These are phyloP conservation scores for Fremontodendron californicum DNA, from an alignment of 345 rosid species.

Conservation along the genomic window DNA sequence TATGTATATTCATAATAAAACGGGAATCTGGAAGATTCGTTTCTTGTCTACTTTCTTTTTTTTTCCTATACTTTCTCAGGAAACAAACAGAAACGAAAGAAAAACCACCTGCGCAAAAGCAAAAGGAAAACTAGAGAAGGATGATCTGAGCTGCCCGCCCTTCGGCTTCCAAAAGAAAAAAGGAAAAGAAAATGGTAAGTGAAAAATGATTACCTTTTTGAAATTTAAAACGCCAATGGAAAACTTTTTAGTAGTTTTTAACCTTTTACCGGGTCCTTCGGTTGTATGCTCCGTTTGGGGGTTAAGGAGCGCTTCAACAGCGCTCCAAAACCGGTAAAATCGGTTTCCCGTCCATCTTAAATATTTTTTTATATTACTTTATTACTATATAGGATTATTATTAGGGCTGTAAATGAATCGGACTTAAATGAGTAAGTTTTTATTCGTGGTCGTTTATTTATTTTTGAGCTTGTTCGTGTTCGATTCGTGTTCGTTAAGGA, in stretches of 20 bases:
- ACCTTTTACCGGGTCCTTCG: slow-evolving; percentile 12
- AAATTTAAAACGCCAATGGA: slow-evolving; percentile 5
- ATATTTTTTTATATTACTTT: not conserved
- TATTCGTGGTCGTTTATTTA: no score
- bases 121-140: not conserved
- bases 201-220: not conserved
- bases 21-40: not conserved
- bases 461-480: no score
- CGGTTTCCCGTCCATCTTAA: slow-evolving; percentile 7
- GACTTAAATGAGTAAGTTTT: no score
- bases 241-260: not conserved
- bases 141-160: not conserved
- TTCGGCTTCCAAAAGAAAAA: not conserved
- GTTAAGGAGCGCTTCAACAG: not conserved
- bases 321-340: not conserved
- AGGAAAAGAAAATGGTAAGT: not conserved
- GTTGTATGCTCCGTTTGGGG: not conserved
- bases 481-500: no score
- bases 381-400: no score
- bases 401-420: no score
- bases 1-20: not conserved
- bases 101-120: not conserved
- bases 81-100: not conserved
- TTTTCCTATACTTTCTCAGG: not conserved
- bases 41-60: not conserved